These are phyloP conservation scores for Elongisporangium undulatum DNA, from an alignment of 352 stramenopile species.

Conservation along the genomic window DNA sequence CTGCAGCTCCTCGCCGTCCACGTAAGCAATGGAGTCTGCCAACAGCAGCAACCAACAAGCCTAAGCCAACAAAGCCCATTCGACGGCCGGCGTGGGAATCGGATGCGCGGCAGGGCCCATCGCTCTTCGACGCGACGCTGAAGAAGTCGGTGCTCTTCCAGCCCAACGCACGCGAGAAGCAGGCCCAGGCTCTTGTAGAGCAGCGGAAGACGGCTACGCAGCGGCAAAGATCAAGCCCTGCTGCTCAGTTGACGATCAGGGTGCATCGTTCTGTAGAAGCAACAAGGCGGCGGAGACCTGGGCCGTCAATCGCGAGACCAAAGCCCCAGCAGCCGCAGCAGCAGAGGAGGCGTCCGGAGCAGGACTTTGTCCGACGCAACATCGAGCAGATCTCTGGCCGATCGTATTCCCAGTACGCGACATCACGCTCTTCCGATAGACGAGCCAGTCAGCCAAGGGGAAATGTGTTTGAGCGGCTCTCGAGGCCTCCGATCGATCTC, in stretches of 20 bases:
- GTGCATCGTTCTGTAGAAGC: neutral
- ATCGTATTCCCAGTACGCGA: slow-evolving; percentile 9
- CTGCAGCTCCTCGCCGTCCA: neutral
- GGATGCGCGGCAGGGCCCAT: slow-evolving; percentile 19
- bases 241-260: neutral
- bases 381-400: slow-evolving; percentile 43
- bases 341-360: slow-evolving; percentile 13
- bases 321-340: slow-evolving; percentile 12
- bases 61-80: neutral
- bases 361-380: slow-evolving; percentile 58
- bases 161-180: slow-evolving; percentile 22
- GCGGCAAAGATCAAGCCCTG: slow-evolving; percentile 4
- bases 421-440: neutral
- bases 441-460: neutral
- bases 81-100: slow-evolving; percentile 42
- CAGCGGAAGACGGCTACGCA: slow-evolving; percentile 8
- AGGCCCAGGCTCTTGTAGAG: slow-evolving; percentile 18
- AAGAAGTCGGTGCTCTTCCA: slow-evolving; percentile 55
- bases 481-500: slow-evolving; percentile 17
- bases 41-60: neutral
- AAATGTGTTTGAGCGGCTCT: slow-evolving; percentile 45
- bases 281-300: neutral
- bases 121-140: slow-evolving; percentile 46
- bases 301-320: slow-evolving; percentile 17
- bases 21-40: neutral